Evolutionary conservation across 2,329 filamentous ascomycete species (phyloP).

Genomic region (Huntiella moniliformis): DNA sequence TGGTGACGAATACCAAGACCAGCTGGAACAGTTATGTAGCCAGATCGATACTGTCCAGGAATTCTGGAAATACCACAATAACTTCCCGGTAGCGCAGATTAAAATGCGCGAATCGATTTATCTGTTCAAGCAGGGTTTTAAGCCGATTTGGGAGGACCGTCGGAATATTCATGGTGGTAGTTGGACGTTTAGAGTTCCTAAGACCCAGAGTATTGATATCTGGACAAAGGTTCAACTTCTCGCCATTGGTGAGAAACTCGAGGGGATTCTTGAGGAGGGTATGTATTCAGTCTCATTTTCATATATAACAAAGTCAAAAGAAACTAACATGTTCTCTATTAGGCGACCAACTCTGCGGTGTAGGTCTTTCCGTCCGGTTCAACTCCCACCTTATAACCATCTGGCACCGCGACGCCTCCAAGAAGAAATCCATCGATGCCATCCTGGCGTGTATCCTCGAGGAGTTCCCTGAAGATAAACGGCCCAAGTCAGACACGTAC

Average conservation of each 20-base stretch:
- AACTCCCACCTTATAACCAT: conserved; percentile 76
- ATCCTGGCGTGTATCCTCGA: conserved; percentile 56
- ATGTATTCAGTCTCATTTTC: conserved; percentile 16
- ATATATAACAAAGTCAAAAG: conserved; percentile 27
- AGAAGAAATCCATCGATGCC: conserved; percentile 58
- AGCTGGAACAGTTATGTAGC: conserved; percentile 42
- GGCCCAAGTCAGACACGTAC: conserved; percentile 52
- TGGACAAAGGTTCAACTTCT: conserved; percentile 70
- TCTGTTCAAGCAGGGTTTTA: conserved; percentile 61
- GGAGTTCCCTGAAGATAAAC: conserved; percentile 52
- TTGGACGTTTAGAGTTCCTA: conserved; percentile 83
- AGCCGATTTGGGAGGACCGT: conserved; percentile 67
- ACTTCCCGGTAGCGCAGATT: conserved; percentile 57
- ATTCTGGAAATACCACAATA: conserved; percentile 70
- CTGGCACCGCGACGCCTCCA: conserved; percentile 79
- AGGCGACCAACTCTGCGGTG: conserved; percentile 78
- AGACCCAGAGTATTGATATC: conserved; percentile 50
- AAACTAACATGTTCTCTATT: conserved; percentile 6
- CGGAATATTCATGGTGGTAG: conserved; percentile 72
- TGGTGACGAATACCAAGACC: conserved; percentile 29
- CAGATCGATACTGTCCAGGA: conserved; percentile 67
- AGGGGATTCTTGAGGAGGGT: conserved; percentile 55
- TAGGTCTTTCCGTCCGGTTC: conserved; percentile 74
- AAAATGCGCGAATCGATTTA: conserved; percentile 62
- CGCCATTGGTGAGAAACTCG: conserved; percentile 65